Percentiles rank a stretch among this genome's conserved stretches.
Conservation (phyloP, 2,329 filamentous ascomycete species). For the Xylariales sp. region DNA sequence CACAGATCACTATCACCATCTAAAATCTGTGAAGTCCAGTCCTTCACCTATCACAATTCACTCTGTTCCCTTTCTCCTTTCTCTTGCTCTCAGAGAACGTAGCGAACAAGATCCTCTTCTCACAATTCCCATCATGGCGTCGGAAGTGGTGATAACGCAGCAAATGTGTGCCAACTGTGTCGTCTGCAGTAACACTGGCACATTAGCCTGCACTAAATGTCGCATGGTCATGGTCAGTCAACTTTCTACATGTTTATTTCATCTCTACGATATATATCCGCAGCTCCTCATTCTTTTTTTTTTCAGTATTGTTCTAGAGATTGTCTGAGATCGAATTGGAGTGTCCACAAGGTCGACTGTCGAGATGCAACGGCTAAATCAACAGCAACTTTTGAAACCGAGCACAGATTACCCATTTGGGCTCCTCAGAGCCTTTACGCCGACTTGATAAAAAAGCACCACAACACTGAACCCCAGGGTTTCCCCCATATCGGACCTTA, state of each 20-base stretch:
- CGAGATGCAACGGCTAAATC: background rate
- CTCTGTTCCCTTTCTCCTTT: background rate
- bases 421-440: slow-evolving; percentile 10
- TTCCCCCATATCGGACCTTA: background rate
- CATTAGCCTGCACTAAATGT: background rate
- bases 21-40: background rate
- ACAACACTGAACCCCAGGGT: background rate
- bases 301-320: slow-evolving; percentile 18
- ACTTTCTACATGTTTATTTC: background rate
- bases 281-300: background rate
- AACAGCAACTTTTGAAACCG: slow-evolving; percentile 11
- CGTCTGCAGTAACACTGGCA: background rate
- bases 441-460: slow-evolving; percentile 6
- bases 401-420: slow-evolving; percentile 19
- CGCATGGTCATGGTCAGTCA: background rate
- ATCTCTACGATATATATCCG: background rate
- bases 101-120: background rate
- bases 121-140: background rate
- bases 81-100: background rate
- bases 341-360: background rate
- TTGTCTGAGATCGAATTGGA: slow-evolving; percentile 14
- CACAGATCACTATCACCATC: background rate
- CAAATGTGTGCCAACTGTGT: slow-evolving; percentile 10
- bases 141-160: slow-evolving; percentile 5
- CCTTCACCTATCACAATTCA: background rate